Conservation (phyloP, 345 rosid genomes). For the Kernera saxatilis region DNA sequence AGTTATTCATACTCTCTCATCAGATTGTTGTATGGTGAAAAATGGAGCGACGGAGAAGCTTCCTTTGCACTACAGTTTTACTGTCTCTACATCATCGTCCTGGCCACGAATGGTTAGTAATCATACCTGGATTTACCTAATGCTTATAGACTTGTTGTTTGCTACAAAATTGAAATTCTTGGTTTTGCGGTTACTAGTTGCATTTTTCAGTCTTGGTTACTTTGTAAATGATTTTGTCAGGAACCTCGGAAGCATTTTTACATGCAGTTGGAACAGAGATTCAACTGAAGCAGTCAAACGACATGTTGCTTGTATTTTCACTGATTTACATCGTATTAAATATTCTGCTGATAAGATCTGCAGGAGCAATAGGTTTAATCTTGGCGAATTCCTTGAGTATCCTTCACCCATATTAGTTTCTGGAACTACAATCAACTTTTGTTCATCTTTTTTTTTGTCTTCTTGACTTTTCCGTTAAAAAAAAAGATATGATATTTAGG, state of each 20-base stretch:
- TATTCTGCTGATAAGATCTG: slow-evolving; percentile 58
- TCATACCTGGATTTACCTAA: background rate
- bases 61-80: slow-evolving; percentile 71
- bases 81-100: slow-evolving; percentile 69
- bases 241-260: slow-evolving; percentile 94
- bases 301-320: slow-evolving; percentile 70
- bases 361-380: slow-evolving; percentile 87
- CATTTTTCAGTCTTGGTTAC: background rate
- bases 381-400: slow-evolving; percentile 87
- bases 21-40: slow-evolving; percentile 76
- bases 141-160: background rate
- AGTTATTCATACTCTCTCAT: slow-evolving; percentile 91
- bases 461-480: slow-evolving; percentile 37
- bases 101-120: slow-evolving; percentile 77
- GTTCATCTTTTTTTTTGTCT: slow-evolving; percentile 6
- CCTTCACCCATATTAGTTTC: slow-evolving; percentile 29
- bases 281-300: slow-evolving; percentile 75
- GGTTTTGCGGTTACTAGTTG: background rate
- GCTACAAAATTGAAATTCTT: background rate
- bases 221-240: slow-evolving; percentile 34
- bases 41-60: slow-evolving; percentile 99
- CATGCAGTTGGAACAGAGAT: slow-evolving; percentile 85
- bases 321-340: slow-evolving; percentile 50
- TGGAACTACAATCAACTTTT: background rate
- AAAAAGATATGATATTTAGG: slow-evolving; percentile 73